Percentiles rank a stretch among this genome's conserved stretches.
These are phyloP conservation scores for Colletotrichum kahawae DNA, from an alignment of 2,329 filamentous ascomycete genomes.

Conservation along the genomic window DNA sequence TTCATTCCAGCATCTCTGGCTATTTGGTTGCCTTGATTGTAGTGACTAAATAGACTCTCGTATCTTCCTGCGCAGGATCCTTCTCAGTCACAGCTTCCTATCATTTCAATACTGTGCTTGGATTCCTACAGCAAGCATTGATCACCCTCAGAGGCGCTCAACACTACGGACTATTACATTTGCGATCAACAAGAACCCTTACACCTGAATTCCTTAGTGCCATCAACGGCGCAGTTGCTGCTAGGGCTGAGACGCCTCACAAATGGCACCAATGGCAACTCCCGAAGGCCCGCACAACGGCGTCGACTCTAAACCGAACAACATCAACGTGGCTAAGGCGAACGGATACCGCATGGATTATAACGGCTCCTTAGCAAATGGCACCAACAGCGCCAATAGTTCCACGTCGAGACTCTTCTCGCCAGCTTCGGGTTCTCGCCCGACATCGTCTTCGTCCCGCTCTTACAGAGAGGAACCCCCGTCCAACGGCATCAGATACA, in stretches of 20 bases:
- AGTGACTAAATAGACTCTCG: conserved; percentile 5
- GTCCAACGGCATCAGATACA: conserved; percentile 21
- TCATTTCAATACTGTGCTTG: background rate
- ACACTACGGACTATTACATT: background rate
- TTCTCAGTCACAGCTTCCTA: background rate
- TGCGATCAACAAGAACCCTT: background rate
- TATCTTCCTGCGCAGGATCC: background rate
- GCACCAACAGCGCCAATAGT: background rate
- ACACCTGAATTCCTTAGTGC: background rate
- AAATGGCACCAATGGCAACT: conserved; percentile 19
- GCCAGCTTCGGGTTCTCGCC: conserved; percentile 13
- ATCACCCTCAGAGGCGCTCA: background rate
- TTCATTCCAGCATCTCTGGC: background rate
- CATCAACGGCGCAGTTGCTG: background rate
- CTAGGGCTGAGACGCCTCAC: background rate
- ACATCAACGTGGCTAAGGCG: conserved; percentile 9
- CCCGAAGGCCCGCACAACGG: background rate
- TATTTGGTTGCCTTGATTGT: background rate
- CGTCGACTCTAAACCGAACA: background rate
- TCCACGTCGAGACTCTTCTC: conserved; percentile 11
- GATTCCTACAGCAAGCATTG: background rate
- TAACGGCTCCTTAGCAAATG: background rate
- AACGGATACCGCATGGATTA: background rate
- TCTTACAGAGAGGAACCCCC: conserved; percentile 21
- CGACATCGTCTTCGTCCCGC: conserved; percentile 6